These are phyloP conservation scores for Euphorbia schlechtendalii DNA, from an alignment of 441 rosid genomes.

Conservation along the genomic window DNA sequence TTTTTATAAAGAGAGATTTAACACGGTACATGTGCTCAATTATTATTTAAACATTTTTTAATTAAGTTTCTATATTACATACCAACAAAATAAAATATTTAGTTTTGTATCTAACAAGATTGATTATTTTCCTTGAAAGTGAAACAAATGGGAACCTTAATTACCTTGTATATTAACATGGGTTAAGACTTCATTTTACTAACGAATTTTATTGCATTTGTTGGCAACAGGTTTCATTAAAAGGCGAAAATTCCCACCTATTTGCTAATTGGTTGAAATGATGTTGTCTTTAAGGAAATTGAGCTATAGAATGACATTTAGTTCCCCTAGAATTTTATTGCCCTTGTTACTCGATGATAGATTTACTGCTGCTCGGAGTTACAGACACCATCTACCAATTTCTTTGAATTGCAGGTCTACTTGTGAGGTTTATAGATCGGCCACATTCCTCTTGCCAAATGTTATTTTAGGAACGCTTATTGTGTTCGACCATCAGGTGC, in stretches of 20 bases:
- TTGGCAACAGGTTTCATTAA: neutral
- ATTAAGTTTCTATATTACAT: too few relatives aligned
- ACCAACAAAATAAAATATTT: too few relatives aligned
- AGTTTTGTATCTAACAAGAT: too few relatives aligned
- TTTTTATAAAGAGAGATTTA: too few relatives aligned
- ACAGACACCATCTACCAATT: conserved; percentile 15
- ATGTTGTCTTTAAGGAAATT: conserved; percentile 29
- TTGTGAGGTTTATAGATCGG: conserved; percentile 12
- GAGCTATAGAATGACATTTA: conserved; percentile 11
- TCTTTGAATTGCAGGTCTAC: conserved; percentile 7
- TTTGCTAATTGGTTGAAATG: neutral
- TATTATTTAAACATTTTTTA: too few relatives aligned
- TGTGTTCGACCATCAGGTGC: conserved; percentile 13
- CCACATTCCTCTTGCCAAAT: neutral
- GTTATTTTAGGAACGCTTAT: conserved; percentile 1
- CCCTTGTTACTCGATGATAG: conserved; percentile 14
- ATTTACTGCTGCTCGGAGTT: conserved; percentile 3
- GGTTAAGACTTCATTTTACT: neutral
- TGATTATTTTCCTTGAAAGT: too few relatives aligned
- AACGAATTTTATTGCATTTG: neutral
- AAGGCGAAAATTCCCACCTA: neutral
- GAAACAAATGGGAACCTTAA: too few relatives aligned
- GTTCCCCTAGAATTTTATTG: conserved; percentile 11
- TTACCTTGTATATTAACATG: neutral
- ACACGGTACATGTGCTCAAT: too few relatives aligned